Percentiles rank a stretch among this genome's conserved stretches.
Conservation (phyloP, 2,329 filamentous ascomycete genomes). For the Ascochyta fabae region DNA sequence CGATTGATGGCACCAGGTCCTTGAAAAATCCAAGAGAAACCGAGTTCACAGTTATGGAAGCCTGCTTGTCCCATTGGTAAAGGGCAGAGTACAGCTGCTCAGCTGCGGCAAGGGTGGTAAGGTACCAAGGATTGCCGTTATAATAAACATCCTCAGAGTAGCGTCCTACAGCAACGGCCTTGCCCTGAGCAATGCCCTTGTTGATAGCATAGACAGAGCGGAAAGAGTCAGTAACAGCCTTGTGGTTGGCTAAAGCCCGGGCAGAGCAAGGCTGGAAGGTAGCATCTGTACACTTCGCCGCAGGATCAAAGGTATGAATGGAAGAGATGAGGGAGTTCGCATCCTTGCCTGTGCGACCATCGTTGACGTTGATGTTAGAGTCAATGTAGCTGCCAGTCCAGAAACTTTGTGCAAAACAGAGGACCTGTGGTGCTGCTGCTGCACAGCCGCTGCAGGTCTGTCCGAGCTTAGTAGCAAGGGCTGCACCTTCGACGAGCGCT, state of each 20-base stretch:
- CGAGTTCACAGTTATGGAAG: slow-evolving; percentile 68
- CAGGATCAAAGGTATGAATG: slow-evolving; percentile 71
- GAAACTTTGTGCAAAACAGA: slow-evolving; percentile 77
- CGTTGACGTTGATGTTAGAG: slow-evolving; percentile 68
- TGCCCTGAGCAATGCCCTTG: slow-evolving; percentile 64
- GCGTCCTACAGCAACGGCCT: slow-evolving; percentile 58
- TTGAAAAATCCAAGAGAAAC: slow-evolving; percentile 76
- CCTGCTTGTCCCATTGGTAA: slow-evolving; percentile 70
- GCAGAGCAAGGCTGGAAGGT: slow-evolving; percentile 80
- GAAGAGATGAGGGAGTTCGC: slow-evolving; percentile 67
- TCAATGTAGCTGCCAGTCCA: slow-evolving; percentile 72
- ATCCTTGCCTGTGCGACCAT: slow-evolving; percentile 72
- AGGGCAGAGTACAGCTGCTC: slow-evolving; percentile 81
- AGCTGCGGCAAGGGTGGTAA: slow-evolving; percentile 76
- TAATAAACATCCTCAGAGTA: slow-evolving; percentile 70
- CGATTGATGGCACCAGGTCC: slow-evolving; percentile 63
- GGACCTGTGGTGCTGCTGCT: slow-evolving; percentile 70
- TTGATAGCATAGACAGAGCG: slow-evolving; percentile 74
- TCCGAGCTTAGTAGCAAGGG: slow-evolving; percentile 69
- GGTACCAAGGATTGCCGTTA: slow-evolving; percentile 80
- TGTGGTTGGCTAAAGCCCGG: slow-evolving; percentile 71
- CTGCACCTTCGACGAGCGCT: slow-evolving; percentile 67
- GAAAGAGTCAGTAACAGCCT: slow-evolving; percentile 77
- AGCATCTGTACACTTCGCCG: slow-evolving; percentile 67
- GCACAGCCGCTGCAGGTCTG: slow-evolving; percentile 66